Evolutionary conservation across 768 basidiomycete genomes (phyloP).

Genomic region (Boletus subparvulus): DNA sequence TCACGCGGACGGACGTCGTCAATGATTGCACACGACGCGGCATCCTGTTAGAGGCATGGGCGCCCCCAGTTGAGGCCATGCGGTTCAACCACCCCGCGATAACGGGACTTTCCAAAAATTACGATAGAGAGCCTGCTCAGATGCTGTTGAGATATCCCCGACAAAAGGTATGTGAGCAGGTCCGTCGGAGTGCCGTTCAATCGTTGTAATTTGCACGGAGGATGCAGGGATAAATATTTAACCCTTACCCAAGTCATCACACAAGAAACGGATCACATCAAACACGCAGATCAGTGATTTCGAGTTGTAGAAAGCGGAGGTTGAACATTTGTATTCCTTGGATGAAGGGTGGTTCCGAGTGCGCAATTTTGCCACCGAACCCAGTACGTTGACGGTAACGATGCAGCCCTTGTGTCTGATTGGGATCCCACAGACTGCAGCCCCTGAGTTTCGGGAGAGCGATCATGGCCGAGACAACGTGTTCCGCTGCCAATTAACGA

Average conservation of each 20-base stretch:
- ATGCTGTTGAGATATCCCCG: conserved; percentile 57
- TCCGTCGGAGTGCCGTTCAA: conserved; percentile 1
- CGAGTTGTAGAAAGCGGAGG: conserved; percentile 48
- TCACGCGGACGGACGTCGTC: conserved; percentile 63
- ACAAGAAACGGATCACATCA: conserved; percentile 48
- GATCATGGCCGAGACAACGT: neutral
- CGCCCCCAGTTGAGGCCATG: conserved; percentile 39
- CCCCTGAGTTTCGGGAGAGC: conserved; percentile 7
- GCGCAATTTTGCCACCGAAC: neutral
- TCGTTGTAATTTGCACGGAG: neutral
- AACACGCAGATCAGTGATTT: conserved; percentile 72
- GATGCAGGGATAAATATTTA: conserved; percentile 31
- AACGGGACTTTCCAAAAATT: conserved; percentile 47
- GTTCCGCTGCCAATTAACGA: conserved; percentile 7
- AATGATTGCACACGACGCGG: conserved; percentile 50
- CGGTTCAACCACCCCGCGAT: conserved; percentile 61
- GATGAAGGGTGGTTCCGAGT: conserved; percentile 46
- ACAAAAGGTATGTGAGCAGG: conserved; percentile 55
- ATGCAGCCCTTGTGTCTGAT: conserved; percentile 3
- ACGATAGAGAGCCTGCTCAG: conserved; percentile 55
- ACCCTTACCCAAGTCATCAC: conserved; percentile 62
- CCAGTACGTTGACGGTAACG: neutral
- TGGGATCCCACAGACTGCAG: conserved; percentile 6
- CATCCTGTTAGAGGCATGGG: conserved; percentile 60
- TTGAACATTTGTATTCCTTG: conserved; percentile 48